Percentiles rank a stretch among this genome's conserved stretches.
These are phyloP conservation scores for Graphiopsis chlorocephala DNA, from an alignment of 2,329 filamentous ascomycete species.

Conservation along the genomic window DNA sequence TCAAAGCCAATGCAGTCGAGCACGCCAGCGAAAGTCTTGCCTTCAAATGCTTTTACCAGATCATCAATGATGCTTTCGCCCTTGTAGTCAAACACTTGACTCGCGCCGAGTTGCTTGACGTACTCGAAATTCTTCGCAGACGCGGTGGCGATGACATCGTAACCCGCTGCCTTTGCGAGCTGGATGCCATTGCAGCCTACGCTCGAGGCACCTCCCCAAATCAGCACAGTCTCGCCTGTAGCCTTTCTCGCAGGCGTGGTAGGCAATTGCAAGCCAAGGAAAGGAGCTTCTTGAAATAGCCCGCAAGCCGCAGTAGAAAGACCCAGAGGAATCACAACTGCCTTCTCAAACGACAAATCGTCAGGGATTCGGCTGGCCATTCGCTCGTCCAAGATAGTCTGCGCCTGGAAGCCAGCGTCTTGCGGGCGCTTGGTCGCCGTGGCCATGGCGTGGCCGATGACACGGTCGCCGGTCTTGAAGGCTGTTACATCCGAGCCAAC, in stretches of 20 bases:
- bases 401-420: conserved; percentile 23
- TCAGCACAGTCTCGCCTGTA: conserved; percentile 38
- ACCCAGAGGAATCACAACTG: conserved; percentile 22
- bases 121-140: conserved; percentile 46
- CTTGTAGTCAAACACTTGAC: conserved; percentile 45
- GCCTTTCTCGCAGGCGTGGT: conserved; percentile 18
- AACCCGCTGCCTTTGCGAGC: conserved; percentile 37
- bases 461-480: conserved; percentile 29
- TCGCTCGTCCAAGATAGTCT: conserved; percentile 19
- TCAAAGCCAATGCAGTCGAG: conserved; percentile 25
- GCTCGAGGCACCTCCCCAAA: conserved; percentile 53
- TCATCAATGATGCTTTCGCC: conserved; percentile 19
- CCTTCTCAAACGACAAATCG: conserved; percentile 22
- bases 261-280: conserved; percentile 18
- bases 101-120: conserved; percentile 45
- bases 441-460: conserved; percentile 22
- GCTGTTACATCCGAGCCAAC: conserved; percentile 28
- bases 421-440: conserved; percentile 17
- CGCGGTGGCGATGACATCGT: conserved; percentile 45
- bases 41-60: conserved; percentile 32
- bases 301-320: conserved; percentile 24
- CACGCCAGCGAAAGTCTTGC: conserved; percentile 33
- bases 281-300: conserved; percentile 22
- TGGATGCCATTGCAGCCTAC: conserved; percentile 50
- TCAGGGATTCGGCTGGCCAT: conserved; percentile 19